phyloP scores from a whole-genome alignment of 371 early-diverging fungal species.

The Saksenaea vasiformis region DNA sequence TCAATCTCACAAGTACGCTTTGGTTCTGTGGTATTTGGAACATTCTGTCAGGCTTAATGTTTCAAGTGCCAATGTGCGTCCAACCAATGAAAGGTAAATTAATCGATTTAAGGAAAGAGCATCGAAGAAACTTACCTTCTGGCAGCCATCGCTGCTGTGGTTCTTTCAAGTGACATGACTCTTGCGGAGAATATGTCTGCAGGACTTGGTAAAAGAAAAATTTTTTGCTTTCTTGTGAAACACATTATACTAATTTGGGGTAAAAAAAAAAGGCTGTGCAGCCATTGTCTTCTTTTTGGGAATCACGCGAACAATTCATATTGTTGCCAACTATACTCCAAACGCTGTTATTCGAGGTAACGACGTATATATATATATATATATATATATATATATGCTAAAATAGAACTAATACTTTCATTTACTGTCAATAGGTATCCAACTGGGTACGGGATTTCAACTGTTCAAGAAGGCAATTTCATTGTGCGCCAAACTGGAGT shows the following conservation, averaged over 20 bases:
- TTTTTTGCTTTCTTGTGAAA: not conserved
- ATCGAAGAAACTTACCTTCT: slow-evolving; percentile 2
- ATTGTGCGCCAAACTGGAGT: slow-evolving; percentile 40
- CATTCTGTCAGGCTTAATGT: slow-evolving; percentile 75
- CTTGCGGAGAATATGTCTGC: slow-evolving; percentile 77
- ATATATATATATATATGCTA: not conserved
- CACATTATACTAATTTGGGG: not conserved
- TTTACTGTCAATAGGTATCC: slow-evolving; percentile 51
- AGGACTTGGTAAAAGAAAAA: slow-evolving; percentile 47
- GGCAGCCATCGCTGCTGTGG: slow-evolving; percentile 84
- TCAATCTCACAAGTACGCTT: slow-evolving; percentile 78
- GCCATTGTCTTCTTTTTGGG: slow-evolving; percentile 71
- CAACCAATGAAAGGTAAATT: slow-evolving; percentile 81
- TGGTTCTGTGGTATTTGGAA: slow-evolving; percentile 92
- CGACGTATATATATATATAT: no score
- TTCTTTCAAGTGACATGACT: slow-evolving; percentile 69
- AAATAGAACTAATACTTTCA: not conserved
- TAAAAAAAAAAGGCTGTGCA: slow-evolving; percentile 20
- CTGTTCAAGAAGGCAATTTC: slow-evolving; percentile 75
- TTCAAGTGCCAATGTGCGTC: slow-evolving; percentile 84
- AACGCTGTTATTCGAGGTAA: slow-evolving; percentile 77
- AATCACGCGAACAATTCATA: slow-evolving; percentile 69
- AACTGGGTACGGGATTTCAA: slow-evolving; percentile 82
- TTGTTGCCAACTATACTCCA: slow-evolving; percentile 76
- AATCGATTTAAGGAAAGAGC: not conserved